Base-by-base conservation (phyloP, 2,329 filamentous ascomycete genomes). In the Plectosphaerella sp. region DNA sequence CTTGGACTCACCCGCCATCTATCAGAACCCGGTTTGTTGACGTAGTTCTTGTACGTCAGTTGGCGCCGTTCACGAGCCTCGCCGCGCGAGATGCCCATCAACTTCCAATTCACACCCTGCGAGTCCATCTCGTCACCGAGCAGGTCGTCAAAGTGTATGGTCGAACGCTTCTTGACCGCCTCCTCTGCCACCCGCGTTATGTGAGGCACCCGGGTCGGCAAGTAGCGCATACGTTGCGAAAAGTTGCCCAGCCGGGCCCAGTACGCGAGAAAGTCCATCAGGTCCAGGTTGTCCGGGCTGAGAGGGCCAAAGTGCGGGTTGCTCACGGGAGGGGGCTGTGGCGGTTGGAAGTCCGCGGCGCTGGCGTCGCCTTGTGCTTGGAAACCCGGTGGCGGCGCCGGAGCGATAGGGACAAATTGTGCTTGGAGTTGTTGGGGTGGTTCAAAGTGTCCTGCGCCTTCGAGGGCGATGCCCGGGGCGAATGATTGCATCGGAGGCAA, bases 51-150 rank as follows among this genome's bases (percentile, higher is more conserved):
- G 59, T 84, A 86, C 1, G 73, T 78, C 14, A 64, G 54, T 42
- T 64, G 57, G 18, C 83, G 74, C 50, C 71, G 71, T 45, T 71
- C 63, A 22, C 80, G 72, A 4, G 81, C 83, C 22, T 72, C 64
- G 22, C 58, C 58, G 51, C 81, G 74, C 11, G 73, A 73, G 2
- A 82, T 76, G 2, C 76, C 76, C 56, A 86, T 66, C 12, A 70
- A 64, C 2, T 64, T 58, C 83, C 83, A 86, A 60, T 84, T 66
- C 36, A 86, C 70, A 48, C 82, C 80, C 59, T 87, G 83, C 22
- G 84, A 63, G 59, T 87, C 83, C 52, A 69, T 81, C 46, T 59
- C 50, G 47, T 86, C 80, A 1, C 80, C 82, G n/a, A 69, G 61
- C 7, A 87, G 71, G 49, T 85, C 74, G 6, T 63, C 60, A 54